Percentiles rank a stretch among this genome's conserved stretches.
phyloP scores from a whole-genome alignment of 371 early-diverging fungal genomes.

The Entomophthora muscae region DNA sequence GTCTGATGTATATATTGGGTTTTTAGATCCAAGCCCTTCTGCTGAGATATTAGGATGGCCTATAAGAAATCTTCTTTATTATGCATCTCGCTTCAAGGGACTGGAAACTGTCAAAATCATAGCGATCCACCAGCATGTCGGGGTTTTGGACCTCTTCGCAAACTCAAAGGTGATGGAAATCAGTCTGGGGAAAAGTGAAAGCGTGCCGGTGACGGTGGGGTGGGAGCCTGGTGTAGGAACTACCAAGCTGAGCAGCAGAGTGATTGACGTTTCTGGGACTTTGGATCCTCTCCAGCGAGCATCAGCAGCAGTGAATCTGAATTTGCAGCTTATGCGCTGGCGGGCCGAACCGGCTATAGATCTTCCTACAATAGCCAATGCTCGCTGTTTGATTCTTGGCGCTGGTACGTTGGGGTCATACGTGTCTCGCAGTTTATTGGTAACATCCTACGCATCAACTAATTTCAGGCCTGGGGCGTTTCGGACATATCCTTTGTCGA shows the following conservation, averaged over 20 bases:
- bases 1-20: neutral
- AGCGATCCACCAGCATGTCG: neutral
- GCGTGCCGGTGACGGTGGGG: neutral
- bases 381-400: slow-evolving; percentile 72
- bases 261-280: neutral
- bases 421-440: slow-evolving; percentile 62
- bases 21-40: neutral
- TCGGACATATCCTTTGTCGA: slow-evolving; percentile 87
- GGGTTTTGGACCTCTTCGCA: neutral
- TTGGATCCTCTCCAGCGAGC: slow-evolving; percentile 37
- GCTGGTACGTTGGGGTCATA: slow-evolving; percentile 94
- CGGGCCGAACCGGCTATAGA: slow-evolving; percentile 67
- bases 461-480: slow-evolving; percentile 74
- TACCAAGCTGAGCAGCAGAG: neutral
- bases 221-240: neutral
- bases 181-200: neutral
- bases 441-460: slow-evolving; percentile 12
- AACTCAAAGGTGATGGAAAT: neutral
- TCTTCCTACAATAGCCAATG: slow-evolving; percentile 51
- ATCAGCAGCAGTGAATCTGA: slow-evolving; percentile 75
- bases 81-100: neutral
- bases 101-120: neutral
- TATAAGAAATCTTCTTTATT: neutral
- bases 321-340: slow-evolving; percentile 93
- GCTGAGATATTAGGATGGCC: neutral